Base-by-base conservation (phyloP, 768 basidiomycete genomes). In the Rhizopogon roseolus region DNA sequence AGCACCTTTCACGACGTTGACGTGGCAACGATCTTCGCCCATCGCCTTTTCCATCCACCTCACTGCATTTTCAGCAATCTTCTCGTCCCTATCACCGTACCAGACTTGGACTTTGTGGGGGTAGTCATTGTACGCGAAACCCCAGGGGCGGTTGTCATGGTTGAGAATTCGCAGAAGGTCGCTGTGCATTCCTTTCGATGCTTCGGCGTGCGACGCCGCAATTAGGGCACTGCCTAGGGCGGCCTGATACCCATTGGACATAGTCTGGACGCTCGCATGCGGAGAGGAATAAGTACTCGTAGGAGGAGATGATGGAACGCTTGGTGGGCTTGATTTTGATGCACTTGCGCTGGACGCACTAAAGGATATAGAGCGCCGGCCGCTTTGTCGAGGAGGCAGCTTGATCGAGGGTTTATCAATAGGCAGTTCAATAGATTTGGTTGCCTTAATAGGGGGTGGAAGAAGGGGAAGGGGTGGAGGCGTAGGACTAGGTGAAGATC, bases 191-290 rank as follows among this genome's bases (percentile, higher is more conserved):
- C 97, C 95, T 58, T 86, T 87, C 25, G 93, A 82, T 5, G 93
- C 93, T 66, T 98, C 96, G 2, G 95, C 88, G 66, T 99, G 95
- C 1, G 93, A 95, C 0, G 96, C 96, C 22, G 92, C 91, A 41
- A 95, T 85, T 32, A 99, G 78, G 2, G 93, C 93, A 54, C 89
- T 93, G 36, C 87, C 92, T n/a, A 98, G 77, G 2, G 85, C 79
- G 13, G 81, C 85, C 59, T 90, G 88, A 62, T 69, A 71, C 41
- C 66, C 58, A 36, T 37, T 57, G 17, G 67, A 71, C 41, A 64
- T 49, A 19, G 64, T 58, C 22, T 66, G 58, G 11, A 61, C 54
- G 27, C 57, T 61, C 36, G 57, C 53, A 34, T 64, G 52, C 7
- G 65, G 58, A 2, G 67, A 66, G 6, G 67, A 69, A 52, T 69